These are phyloP conservation scores for Aspergillus cavernicola DNA, from an alignment of 495 filamentous ascomycete species.

Conservation along the genomic window DNA sequence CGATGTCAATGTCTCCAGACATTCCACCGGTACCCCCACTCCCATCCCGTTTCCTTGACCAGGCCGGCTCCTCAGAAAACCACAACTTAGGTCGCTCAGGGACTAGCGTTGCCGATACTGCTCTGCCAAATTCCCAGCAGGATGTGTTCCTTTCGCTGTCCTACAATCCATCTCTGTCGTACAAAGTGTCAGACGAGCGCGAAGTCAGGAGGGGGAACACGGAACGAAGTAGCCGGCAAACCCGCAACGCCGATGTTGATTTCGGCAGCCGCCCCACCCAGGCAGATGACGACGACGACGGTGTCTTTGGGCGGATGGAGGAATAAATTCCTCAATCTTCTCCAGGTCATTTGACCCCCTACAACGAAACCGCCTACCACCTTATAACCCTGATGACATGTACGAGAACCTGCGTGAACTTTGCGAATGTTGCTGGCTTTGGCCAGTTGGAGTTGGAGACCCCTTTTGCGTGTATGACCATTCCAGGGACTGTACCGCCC, in stretches of 20 bases:
- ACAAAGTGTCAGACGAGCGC: slow-evolving; percentile 48
- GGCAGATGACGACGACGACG: slow-evolving; percentile 89
- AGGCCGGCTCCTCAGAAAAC: slow-evolving; percentile 28
- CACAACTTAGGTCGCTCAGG: slow-evolving; percentile 27
- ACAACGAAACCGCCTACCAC: slow-evolving; percentile 14
- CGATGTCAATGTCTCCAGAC: slow-evolving; percentile 67
- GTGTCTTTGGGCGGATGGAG: slow-evolving; percentile 94
- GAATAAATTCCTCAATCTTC: slow-evolving; percentile 50
- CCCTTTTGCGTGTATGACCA: slow-evolving; percentile 26
- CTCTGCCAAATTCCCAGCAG: slow-evolving; percentile 32
- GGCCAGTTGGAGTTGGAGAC: slow-evolving; percentile 30
- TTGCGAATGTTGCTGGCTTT: slow-evolving; percentile 29
- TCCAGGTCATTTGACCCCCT: not conserved
- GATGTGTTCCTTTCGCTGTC: slow-evolving; percentile 39
- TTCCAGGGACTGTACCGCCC: slow-evolving; percentile 22
- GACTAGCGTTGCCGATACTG: slow-evolving; percentile 44
- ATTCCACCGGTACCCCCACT: slow-evolving; percentile 84
- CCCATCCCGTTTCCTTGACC: slow-evolving; percentile 52
- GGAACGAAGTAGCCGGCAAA: slow-evolving; percentile 47
- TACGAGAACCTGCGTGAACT: slow-evolving; percentile 44
- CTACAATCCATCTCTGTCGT: slow-evolving; percentile 46
- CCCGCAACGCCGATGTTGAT: slow-evolving; percentile 71
- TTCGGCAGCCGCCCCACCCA: slow-evolving; percentile 61
- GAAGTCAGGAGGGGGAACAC: slow-evolving; percentile 34
- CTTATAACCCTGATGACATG: slow-evolving; percentile 33